Evolutionary conservation across 2,329 filamentous ascomycete genomes (phyloP), one percentile per base, ranked within the genome.

Genomic region (Lasiodiplodia citricola): DNA sequence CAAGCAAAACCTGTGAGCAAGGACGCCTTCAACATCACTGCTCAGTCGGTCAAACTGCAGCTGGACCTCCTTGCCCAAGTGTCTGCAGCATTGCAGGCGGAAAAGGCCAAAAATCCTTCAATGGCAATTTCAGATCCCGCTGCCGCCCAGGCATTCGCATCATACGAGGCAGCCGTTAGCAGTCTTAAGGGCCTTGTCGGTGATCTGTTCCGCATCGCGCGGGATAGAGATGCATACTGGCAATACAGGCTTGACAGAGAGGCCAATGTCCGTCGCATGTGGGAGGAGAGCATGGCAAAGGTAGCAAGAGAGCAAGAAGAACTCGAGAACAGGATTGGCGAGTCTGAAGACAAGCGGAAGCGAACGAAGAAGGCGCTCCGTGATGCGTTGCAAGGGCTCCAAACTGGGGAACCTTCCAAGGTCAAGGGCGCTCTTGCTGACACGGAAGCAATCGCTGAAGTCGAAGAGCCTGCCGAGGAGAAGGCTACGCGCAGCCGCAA

Each of bases 211-310:
- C 93, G 94, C 63, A 98, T 99, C 75, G 95, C 94, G 10, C 91
- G 92, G 74, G 96, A 99, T 77, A 91, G 96, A 64, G 96, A 99
- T 80, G 90, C 93, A 0, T 97, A 97, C 78, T 99, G 96, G 96
- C 95, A 98, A 79, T 96, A 97, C 77, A 90, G 94, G 16, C 85
- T 99, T 51, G 94, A 97, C 73, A 91, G 94, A 66, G 96, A 99
- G 81, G 90, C 91, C 54, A 93, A 97, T 77, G 91, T 98, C 82
- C 90, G 96, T 47, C 91, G 92, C 70, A 92, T 99, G 89, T 99
- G 96, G 96, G 96, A 99, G 81, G 96, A 99, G 75, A 98, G 94
- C 80, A 97, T 99, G 96, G 94, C 96, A 11, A 90, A 94, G 74
- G 92, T 99, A n/a, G 96, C 94, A 21, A 90, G 89, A 68, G 96